Evolutionary conservation across 192 early-diverging fungal genomes (phyloP), one percentile per base, ranked within the genome.

Genomic region (Linderina pennispora): DNA sequence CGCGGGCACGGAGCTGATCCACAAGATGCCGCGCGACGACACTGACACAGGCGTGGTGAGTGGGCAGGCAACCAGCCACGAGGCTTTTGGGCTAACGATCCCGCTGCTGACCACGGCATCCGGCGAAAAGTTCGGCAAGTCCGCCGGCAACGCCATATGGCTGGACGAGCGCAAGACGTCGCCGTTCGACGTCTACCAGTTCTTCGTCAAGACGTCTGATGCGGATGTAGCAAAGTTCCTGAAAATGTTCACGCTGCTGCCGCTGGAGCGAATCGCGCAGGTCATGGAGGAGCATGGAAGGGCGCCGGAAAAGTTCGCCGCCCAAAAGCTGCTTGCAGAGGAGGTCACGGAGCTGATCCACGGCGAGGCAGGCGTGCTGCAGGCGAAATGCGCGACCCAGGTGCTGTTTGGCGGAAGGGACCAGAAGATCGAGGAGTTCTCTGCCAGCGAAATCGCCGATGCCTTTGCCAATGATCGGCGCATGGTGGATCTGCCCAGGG

Each of bases 71-170:
- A 11, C 14, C n/a, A 40, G 28, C 22, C 51, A 65, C 20, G 55
- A 33, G 3, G 88, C 87, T 0, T 91, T 76, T 73, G 94, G 92
- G 18, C 45, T 98, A 15, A 94, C 91, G 0, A 80, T 95, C 26
- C 91, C 89, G 13, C 63, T 98, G 36, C 62, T 98, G 18, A 85
- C 90, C 1, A 93, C 88, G 0, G 69, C 91, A 1, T 81, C 79
- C 1, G 94, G 94, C 6, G 91, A 94, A 48, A 98, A 98, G 63
- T 98, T 98, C 81, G 94, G 94, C 16, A 98, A 98, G 63, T 89
- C 86, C 21, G 91, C 89, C 15, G 94, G 94, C 22, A 98, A 98
- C 59, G 92, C 92, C 2, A 76, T 98, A 11, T 98, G 94, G 94
- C 65, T 98, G 49, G 88, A 94, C 63, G 77, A 79, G 21, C 70